Percentiles rank a stretch among this genome's conserved stretches.
Evolutionary conservation across 1,284 basidiomycete genomes (phyloP).

Genomic region (Entoloma clypeatum): DNA sequence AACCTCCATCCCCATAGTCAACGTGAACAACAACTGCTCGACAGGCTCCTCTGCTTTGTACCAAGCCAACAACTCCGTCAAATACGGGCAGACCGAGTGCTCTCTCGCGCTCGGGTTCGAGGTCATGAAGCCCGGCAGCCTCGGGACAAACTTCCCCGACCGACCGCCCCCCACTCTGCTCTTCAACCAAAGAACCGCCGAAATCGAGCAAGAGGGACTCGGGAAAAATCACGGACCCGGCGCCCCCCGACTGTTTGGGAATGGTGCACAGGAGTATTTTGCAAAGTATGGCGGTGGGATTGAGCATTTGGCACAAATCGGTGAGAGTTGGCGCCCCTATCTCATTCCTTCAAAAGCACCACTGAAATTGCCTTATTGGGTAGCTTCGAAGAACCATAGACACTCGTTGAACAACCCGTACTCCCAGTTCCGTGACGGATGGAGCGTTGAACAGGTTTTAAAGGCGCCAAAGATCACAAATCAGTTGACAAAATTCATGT

Average conservation of each 20-base stretch:
- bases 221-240: slow-evolving; percentile 67
- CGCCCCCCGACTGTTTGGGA: slow-evolving; percentile 74
- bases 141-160: slow-evolving; percentile 70
- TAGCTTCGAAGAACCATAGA: slow-evolving; percentile 83
- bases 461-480: slow-evolving; percentile 65
- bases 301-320: slow-evolving; percentile 73
- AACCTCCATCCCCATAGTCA: slow-evolving; percentile 82
- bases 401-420: slow-evolving; percentile 85
- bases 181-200: slow-evolving; percentile 40
- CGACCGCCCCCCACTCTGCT: slow-evolving; percentile 56
- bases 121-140: slow-evolving; percentile 78
- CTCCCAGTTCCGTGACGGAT: slow-evolving; percentile 78
- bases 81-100: slow-evolving; percentile 70
- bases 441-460: slow-evolving; percentile 69
- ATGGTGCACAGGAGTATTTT: slow-evolving; percentile 78
- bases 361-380: neutral
- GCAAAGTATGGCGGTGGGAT: slow-evolving; percentile 69
- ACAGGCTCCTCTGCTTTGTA: slow-evolving; percentile 75
- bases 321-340: slow-evolving; percentile 33
- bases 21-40: slow-evolving; percentile 85
- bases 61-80: slow-evolving; percentile 65
- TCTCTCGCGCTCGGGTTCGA: slow-evolving; percentile 85
- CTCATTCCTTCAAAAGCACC: neutral
- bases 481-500: slow-evolving; percentile 83
- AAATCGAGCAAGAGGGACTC: slow-evolving; percentile 51